Evolutionary conservation across 495 filamentous ascomycete genomes (phyloP).

Genomic region (Cryomyces antarcticus): DNA sequence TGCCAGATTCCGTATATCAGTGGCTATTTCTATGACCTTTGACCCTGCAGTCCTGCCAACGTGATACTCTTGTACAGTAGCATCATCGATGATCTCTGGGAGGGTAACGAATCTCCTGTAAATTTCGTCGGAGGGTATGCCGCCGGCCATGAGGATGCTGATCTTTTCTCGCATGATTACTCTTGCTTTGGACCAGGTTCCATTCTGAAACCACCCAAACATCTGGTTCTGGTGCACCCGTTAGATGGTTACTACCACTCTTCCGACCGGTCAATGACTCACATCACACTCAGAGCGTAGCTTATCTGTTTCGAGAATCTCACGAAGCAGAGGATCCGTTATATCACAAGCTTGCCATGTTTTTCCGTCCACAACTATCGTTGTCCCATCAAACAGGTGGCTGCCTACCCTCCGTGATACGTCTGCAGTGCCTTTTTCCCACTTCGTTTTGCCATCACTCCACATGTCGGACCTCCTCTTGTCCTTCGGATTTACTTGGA

Average conservation of each 20-base stretch:
- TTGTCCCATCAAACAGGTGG: constrained; percentile 70
- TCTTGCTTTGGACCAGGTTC: constrained; percentile 58
- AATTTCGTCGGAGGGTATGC: constrained; percentile 19
- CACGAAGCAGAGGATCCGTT: constrained; percentile 46
- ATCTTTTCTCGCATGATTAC: constrained; percentile 76
- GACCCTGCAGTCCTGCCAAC: neutral
- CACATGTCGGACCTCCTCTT: neutral
- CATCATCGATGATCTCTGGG: neutral
- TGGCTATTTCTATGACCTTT: neutral
- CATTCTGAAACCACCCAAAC: constrained; percentile 68
- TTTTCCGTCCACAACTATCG: constrained; percentile 49
- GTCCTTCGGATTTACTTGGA: constrained; percentile 22
- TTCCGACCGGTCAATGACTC: constrained; percentile 11
- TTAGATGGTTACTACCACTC: constrained; percentile 1
- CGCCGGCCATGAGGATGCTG: constrained; percentile 23
- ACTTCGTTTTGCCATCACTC: neutral
- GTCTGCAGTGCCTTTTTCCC: neutral
- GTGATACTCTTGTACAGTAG: neutral
- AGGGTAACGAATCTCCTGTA: neutral
- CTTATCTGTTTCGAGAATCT: constrained; percentile 28
- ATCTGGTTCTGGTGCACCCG: constrained; percentile 9
- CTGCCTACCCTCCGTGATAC: neutral
- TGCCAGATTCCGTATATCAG: too few species aligned
- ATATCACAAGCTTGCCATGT: constrained; percentile 92
- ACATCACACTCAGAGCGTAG: constrained; percentile 25